Evolutionary conservation across 805 yeast species (phyloP).

Genomic region (Lipomyces mesembrius): DNA sequence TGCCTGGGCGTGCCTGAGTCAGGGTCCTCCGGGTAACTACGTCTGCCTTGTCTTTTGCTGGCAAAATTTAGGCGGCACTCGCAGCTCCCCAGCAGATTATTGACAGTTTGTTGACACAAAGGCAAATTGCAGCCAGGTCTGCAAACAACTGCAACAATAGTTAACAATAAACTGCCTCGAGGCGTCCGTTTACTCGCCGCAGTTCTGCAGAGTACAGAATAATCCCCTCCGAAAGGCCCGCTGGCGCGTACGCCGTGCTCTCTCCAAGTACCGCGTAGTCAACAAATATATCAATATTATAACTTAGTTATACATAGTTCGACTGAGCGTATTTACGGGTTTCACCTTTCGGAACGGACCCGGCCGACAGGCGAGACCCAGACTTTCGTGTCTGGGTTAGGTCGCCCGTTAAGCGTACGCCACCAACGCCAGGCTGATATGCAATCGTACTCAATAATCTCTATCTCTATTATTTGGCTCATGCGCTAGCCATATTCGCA

Average conservation of each 20-base stretch:
- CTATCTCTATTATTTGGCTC: not conserved
- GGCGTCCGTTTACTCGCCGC: no score
- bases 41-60: not conserved
- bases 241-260: no score
- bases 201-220: no score
- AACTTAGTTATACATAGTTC: no score
- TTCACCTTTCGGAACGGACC: no score
- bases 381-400: no score
- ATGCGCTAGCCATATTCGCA: not conserved
- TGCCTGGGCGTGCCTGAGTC: not conserved
- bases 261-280: no score
- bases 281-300: no score
- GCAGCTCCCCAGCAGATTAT: not conserved
- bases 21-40: slow-evolving; percentile 1
- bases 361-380: no score
- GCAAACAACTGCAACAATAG: not conserved
- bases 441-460: not conserved
- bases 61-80: not conserved
- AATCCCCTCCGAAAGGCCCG: no score
- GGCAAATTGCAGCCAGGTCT: not conserved
- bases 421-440: not conserved
- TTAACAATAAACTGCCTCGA: no score
- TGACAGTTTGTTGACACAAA: not conserved
- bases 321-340: no score
- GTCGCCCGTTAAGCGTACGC: not conserved